Base-by-base conservation (phyloP, 371 early-diverging fungal genomes). In the Modicella reniformis region DNA sequence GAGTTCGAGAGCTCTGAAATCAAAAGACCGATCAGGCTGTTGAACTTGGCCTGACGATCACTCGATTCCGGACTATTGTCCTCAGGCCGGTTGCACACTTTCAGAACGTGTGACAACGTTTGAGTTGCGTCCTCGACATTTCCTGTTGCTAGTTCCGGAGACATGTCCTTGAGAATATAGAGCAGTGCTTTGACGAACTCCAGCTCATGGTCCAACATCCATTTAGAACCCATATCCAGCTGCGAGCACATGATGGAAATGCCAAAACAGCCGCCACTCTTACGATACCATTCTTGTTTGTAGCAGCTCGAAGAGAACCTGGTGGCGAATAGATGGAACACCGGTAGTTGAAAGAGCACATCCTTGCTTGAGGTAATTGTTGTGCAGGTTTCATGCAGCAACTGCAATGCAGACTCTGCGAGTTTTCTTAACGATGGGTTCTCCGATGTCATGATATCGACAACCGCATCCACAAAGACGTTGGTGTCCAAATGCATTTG, bases 1-100 rank as follows among this genome's bases (percentile, higher is more conserved):
- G 96, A 90, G 73, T 96, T 97, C 23, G 96, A 92, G 10, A 99
- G 87, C 76, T 99, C 98, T 19, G 93, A 90, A 23, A 95, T 88
- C 48, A 98, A 83, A 7, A 96, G 80, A 0, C 91, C 86, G n/a
- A 97, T 90, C 40, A 97, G 75, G 61, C 85, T 86, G 51, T 87
- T 86, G 68, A 90, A 89, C 59, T 88, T 90, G 59, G 83, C 83
- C 54, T 87, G 85, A 1, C 82, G 84, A 56, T 90, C 91, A 19
- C 75, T 74, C 13, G 85, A 84, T 52, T 84, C 85, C 2, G 85
- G 44, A 19, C 19, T 87, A 55, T 85, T 73, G 33, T 77, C 87
- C 34, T 90, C 89, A 29, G 89, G 89, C 9, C 88, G 86, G 63
- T 94, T 92, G 86, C 95, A 94, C 25, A 94, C 90, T 62, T 90